Percentiles rank a stretch among this genome's conserved stretches.
Conservation (phyloP, 2,329 filamentous ascomycete genomes). For the Calonectria hongkongensis region DNA sequence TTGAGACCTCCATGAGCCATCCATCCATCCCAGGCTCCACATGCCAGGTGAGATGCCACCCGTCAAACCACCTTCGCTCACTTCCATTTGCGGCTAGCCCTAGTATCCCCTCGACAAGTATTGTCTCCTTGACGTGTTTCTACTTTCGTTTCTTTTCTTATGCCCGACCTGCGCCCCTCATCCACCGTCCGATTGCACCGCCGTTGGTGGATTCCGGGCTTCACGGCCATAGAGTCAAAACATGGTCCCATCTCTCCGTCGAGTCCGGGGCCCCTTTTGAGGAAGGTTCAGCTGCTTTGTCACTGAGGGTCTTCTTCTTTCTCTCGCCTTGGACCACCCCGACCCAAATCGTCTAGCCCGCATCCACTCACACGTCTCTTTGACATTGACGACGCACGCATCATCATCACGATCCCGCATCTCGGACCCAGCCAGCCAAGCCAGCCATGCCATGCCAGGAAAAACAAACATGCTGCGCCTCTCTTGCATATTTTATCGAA, state of each 20-base stretch:
- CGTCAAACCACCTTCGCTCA: slow-evolving; percentile 35
- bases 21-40: slow-evolving; percentile 43
- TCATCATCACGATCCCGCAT: slow-evolving; percentile 43
- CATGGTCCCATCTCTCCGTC: slow-evolving; percentile 42
- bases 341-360: slow-evolving; percentile 36
- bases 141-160: slow-evolving; percentile 37
- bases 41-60: slow-evolving; percentile 44
- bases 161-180: slow-evolving; percentile 32
- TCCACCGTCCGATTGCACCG: slow-evolving; percentile 40
- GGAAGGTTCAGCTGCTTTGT: slow-evolving; percentile 31
- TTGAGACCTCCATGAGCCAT: slow-evolving; percentile 10
- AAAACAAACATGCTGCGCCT: slow-evolving; percentile 44
- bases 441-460: slow-evolving; percentile 29
- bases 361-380: slow-evolving; percentile 38
- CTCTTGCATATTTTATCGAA: slow-evolving; percentile 47
- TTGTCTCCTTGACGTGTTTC: slow-evolving; percentile 33
- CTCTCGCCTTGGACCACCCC: slow-evolving; percentile 13
- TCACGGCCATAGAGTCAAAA: slow-evolving; percentile 37
- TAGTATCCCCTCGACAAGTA: slow-evolving; percentile 23
- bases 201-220: slow-evolving; percentile 41
- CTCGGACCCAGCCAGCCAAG: slow-evolving; percentile 35
- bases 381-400: slow-evolving; percentile 43
- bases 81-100: slow-evolving; percentile 41
- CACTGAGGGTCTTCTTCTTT: slow-evolving; percentile 8
- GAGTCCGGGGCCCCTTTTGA: slow-evolving; percentile 32